Evolutionary conservation across 352 stramenopile species (phyloP), one percentile per base, ranked within the genome.

Genomic region (Globisporangium emineosum): DNA sequence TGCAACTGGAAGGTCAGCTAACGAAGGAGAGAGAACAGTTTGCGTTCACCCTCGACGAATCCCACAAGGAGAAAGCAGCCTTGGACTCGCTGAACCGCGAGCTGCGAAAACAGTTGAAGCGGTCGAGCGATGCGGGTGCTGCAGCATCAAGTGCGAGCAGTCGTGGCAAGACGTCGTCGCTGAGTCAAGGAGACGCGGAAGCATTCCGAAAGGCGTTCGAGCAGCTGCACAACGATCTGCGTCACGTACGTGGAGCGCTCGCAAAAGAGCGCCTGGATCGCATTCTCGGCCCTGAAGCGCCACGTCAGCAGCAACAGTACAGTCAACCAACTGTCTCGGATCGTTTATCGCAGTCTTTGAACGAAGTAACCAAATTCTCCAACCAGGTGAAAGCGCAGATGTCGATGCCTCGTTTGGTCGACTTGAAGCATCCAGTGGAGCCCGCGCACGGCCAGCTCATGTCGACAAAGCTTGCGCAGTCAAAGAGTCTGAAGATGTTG

Each of bases 41-140:
- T 53, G 76, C 87, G 19, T 58, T 78, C 52, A 72, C 84, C 25
- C 65, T 95, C 10, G 84, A 91, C 47, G 86, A 93, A 62, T 90
- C 77, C 12, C 87, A 93, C 65, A 95, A 95, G 68, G 84, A 95
- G 52, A 92, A 91, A 57, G 76, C 79, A 6, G 66, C 77, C 15
- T 62, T 93, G 17, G 88, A 91, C 61, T 73, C 79, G 19, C 45
- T 83, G 35, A 93, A 91, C 61, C 79, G 83, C 15, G 81, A 93
- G 42, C 70, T 95, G 12, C 84, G 84, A 9, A 95, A 95, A 65
- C 83, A 93, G 43, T 57, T 95, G 19, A 86, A 92, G 60, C 83
- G 84, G 23, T 78, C 73, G 2, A 92, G 75, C 47, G 82, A 92
- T 33, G 58, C 59, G 17, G 67, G 62, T 27, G 71, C 47, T 32